Conservation (phyloP, 352 stramenopile genomes). For the Phytopythium cucurbitacearum region DNA sequence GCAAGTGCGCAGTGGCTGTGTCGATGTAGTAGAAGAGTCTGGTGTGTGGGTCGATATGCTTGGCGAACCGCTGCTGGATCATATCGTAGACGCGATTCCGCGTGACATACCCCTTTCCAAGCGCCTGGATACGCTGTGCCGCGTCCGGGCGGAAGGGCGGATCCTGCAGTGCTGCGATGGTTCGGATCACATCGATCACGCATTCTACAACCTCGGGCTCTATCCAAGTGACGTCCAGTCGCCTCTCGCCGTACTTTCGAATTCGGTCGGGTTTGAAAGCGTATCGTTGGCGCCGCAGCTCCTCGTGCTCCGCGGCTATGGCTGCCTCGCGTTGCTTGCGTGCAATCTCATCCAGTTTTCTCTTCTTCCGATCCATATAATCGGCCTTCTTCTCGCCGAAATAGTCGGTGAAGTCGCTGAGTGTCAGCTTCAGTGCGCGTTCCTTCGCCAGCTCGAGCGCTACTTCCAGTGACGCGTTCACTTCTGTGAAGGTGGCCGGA, state of each 20-base stretch:
- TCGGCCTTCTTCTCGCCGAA: constrained; percentile 61
- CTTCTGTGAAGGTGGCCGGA: constrained; percentile 10
- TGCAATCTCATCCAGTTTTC: constrained; percentile 7
- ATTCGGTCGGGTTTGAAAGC: constrained; percentile 36
- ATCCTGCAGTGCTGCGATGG: constrained; percentile 17
- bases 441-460: constrained; percentile 51
- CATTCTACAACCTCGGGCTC: constrained; percentile 57
- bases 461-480: constrained; percentile 32
- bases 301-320: constrained; percentile 5
- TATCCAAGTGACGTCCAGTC: constrained; percentile 60
- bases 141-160: constrained; percentile 39
- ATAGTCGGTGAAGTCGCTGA: constrained; percentile 35
- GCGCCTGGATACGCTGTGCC: constrained; percentile 52
- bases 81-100: constrained; percentile 25
- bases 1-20: constrained; percentile 20
- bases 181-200: constrained; percentile 36
- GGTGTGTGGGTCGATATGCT: constrained; percentile 38
- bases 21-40: constrained; percentile 63
- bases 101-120: constrained; percentile 35
- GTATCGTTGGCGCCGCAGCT: constrained; percentile 6
- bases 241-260: constrained; percentile 34
- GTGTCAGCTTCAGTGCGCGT: constrained; percentile 34
- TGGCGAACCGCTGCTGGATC: constrained; percentile 33
- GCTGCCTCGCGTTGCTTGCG: not conserved
- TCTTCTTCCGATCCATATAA: constrained; percentile 25